These are phyloP conservation scores for Guillardia theta DNA, from an alignment of 78 protist species.

Conservation along the genomic window DNA sequence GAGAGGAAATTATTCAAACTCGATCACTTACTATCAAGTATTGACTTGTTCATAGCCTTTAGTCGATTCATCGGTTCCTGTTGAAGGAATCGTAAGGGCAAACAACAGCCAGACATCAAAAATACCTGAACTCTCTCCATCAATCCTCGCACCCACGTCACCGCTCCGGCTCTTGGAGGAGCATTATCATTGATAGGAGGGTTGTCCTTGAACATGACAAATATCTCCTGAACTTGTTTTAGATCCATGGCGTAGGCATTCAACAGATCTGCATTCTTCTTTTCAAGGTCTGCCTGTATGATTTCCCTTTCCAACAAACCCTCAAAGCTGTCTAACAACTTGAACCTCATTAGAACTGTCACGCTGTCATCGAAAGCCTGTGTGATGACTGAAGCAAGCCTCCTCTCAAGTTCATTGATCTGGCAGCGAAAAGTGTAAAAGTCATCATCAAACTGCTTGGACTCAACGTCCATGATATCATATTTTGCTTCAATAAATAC, in stretches of 20 bases:
- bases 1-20: no score
- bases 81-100: no score
- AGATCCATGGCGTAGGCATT: constrained; percentile 53
- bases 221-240: constrained; percentile 41
- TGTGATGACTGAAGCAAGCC: constrained; percentile 14
- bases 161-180: constrained; percentile 74
- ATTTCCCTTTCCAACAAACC: constrained; percentile 59
- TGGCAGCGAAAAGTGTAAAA: background rate
- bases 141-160: constrained; percentile 55
- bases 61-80: constrained; percentile 47
- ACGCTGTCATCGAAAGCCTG: constrained; percentile 55
- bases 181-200: constrained; percentile 60
- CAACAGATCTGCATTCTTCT: constrained; percentile 50
- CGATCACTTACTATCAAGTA: background rate
- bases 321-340: constrained; percentile 70
- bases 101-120: no score
- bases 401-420: background rate
- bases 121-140: constrained; percentile 51
- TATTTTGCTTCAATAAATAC: background rate
- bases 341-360: constrained; percentile 55
- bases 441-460: constrained; percentile 34
- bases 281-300: constrained; percentile 51
- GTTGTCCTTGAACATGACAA: background rate
- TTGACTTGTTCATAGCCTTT: background rate
- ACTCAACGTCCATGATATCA: constrained; percentile 25